Percentiles rank a stretch among this genome's conserved stretches.
These are phyloP conservation scores for Amoebophrya sp. DNA, from an alignment of 169 alveolate species.

Conservation along the genomic window DNA sequence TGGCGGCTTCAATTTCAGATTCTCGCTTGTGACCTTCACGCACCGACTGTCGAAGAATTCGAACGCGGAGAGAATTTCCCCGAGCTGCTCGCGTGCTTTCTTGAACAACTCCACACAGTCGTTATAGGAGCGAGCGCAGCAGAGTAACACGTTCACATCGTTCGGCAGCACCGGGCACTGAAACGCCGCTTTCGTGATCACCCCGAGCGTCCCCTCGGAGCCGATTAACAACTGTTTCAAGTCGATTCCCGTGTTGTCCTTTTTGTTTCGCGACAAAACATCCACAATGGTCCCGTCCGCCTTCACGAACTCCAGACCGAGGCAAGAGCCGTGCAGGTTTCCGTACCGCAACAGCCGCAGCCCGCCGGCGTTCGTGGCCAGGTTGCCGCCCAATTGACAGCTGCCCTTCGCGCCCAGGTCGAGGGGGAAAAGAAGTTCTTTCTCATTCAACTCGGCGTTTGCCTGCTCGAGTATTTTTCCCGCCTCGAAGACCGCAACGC, in stretches of 20 bases:
- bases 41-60: constrained; percentile 50
- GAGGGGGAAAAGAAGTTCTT: constrained; percentile 49
- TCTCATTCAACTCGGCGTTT: neutral
- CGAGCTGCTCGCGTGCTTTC: constrained; percentile 18
- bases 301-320: constrained; percentile 67
- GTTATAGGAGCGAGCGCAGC: neutral
- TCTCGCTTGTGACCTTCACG: neutral
- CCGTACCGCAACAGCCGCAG: constrained; percentile 63
- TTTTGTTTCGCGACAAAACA: constrained; percentile 51
- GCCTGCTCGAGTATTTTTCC: constrained; percentile 36
- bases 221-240: constrained; percentile 71
- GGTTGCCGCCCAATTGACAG: constrained; percentile 75
- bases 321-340: constrained; percentile 57
- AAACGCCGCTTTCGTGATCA: constrained; percentile 63
- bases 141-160: neutral
- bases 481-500: constrained; percentile 35
- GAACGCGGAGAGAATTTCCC: constrained; percentile 53
- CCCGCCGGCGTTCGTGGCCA: constrained; percentile 79
- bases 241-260: constrained; percentile 66
- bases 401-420: constrained; percentile 76
- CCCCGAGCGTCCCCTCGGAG: constrained; percentile 73
- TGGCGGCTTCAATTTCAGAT: neutral
- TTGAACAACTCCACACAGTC: constrained; percentile 42
- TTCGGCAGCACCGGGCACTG: constrained; percentile 47
- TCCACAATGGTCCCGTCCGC: constrained; percentile 58